A percentile compares a stretch with the other conserved stretches of the same genome.
Conservation (phyloP, 1,139 yeast species). For the Sugiyamaella japonica region DNA sequence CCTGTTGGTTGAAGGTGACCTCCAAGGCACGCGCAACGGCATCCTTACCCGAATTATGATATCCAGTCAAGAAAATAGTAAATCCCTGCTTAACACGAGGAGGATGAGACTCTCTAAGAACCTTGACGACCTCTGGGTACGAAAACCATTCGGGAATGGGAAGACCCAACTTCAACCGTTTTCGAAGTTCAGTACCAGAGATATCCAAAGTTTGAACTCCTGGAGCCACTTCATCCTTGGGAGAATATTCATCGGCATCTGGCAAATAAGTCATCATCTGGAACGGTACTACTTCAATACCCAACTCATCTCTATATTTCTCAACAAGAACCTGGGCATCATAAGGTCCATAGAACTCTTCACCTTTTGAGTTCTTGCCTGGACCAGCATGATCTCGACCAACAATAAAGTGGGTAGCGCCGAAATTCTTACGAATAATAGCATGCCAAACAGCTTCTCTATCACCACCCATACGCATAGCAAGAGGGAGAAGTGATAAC, state of each 20-base stretch:
- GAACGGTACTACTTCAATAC: constrained; percentile 90
- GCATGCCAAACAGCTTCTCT: constrained; percentile 99
- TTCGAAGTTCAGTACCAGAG: constrained; percentile 93
- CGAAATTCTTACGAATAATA: constrained; percentile 91
- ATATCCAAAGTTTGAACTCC: constrained; percentile 84
- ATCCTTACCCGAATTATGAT: constrained; percentile 57
- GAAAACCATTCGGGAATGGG: constrained; percentile 97
- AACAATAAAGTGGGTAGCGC: constrained; percentile 95
- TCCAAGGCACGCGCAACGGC: constrained; percentile 82
- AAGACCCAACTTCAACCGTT: constrained; percentile 80
- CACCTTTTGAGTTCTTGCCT: constrained; percentile 89
- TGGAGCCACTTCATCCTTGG: constrained; percentile 85
- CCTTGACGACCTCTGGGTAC: constrained; percentile 91
- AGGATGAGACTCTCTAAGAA: constrained; percentile 89
- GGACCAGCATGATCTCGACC: constrained; percentile 99
- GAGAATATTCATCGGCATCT: constrained; percentile 92
- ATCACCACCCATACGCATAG: constrained; percentile 99
- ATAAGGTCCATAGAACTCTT: constrained; percentile 93
- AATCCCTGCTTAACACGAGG: constrained; percentile 90
- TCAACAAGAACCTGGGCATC: constrained; percentile 93
- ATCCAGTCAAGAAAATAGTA: constrained; percentile 62
- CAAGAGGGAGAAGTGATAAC: constrained; percentile 83
- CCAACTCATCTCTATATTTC: constrained; percentile 70
- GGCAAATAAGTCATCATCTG: constrained; percentile 97
- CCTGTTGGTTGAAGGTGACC: constrained; percentile 87